A percentile compares a stretch with the other conserved stretches of the same genome.
These are phyloP conservation scores for Ilex asprella DNA, from an alignment of 257 asterid genomes.

Conservation along the genomic window DNA sequence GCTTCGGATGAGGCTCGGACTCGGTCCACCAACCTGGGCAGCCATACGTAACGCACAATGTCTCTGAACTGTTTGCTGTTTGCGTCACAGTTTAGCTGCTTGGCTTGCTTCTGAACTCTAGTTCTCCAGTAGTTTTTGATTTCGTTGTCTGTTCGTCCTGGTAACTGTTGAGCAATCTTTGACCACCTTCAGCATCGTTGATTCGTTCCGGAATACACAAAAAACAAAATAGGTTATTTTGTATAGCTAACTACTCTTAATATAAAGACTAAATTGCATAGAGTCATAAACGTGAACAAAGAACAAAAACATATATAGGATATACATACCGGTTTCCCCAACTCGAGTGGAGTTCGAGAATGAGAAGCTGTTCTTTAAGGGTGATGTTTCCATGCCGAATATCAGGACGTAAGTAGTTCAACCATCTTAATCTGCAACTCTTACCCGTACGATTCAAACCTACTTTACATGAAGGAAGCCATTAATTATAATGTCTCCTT, in stretches of 20 bases:
- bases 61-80: not conserved
- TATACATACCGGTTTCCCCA: not conserved
- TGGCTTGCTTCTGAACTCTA: not conserved
- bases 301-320: not conserved
- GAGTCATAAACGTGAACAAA: not conserved
- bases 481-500: not conserved
- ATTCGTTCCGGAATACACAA: too few species aligned
- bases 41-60: not conserved
- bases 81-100: not conserved
- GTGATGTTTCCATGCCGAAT: not conserved
- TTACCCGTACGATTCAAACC: not conserved
- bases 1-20: not conserved
- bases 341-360: not conserved
- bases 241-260: too few species aligned
- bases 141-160: not conserved
- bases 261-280: not conserved
- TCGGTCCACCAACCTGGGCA: not conserved
- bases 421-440: not conserved
- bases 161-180: not conserved
- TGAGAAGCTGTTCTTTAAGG: not conserved
- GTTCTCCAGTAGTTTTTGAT: too few species aligned
- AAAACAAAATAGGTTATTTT: too few species aligned
- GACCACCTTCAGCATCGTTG: not conserved
- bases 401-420: not conserved
- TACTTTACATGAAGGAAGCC: not conserved